Percentiles rank a stretch among this genome's conserved stretches.
Evolutionary conservation across 83 land plant species (phyloP).

Genomic region (Diphasiastrum complanatum): DNA sequence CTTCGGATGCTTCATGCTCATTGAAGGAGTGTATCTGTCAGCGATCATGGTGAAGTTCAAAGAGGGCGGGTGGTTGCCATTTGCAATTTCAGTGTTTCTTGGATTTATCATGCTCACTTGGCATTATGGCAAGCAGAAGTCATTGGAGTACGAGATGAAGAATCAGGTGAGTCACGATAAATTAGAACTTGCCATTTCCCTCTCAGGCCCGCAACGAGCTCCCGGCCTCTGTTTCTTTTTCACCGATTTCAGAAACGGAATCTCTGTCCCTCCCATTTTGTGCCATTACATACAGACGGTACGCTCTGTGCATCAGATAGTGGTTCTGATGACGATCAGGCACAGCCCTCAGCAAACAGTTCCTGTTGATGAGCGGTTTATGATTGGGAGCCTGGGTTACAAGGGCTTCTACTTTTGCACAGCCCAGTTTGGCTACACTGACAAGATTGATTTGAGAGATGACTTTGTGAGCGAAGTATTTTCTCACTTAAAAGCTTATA

Average conservation of each 20-base stretch:
- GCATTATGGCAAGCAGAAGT: background rate
- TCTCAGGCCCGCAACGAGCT: background rate
- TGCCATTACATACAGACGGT: background rate
- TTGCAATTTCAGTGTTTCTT: background rate
- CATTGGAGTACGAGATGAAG: background rate
- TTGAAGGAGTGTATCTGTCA: background rate
- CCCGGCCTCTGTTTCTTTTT: background rate
- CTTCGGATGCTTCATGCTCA: background rate
- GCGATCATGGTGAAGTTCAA: background rate
- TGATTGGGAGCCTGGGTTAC: too few relatives aligned
- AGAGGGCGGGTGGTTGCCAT: background rate
- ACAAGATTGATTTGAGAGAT: too few relatives aligned
- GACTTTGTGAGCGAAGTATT: too few relatives aligned
- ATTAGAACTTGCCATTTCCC: background rate
- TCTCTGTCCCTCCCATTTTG: background rate
- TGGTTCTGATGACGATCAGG: background rate
- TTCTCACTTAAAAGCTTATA: too few relatives aligned
- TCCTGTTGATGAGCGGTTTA: too few relatives aligned
- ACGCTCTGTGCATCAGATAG: slow-evolving; percentile 1
- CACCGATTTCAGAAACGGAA: background rate
- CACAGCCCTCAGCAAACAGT: too few relatives aligned
- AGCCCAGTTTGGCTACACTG: too few relatives aligned
- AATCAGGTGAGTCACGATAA: background rate
- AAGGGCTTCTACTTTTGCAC: too few relatives aligned
- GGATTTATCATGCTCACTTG: background rate